Evolutionary conservation across 148 eudicot genomes (phyloP), one percentile per base, ranked within the genome.

Genomic region (Dysphania ambrosioides): DNA sequence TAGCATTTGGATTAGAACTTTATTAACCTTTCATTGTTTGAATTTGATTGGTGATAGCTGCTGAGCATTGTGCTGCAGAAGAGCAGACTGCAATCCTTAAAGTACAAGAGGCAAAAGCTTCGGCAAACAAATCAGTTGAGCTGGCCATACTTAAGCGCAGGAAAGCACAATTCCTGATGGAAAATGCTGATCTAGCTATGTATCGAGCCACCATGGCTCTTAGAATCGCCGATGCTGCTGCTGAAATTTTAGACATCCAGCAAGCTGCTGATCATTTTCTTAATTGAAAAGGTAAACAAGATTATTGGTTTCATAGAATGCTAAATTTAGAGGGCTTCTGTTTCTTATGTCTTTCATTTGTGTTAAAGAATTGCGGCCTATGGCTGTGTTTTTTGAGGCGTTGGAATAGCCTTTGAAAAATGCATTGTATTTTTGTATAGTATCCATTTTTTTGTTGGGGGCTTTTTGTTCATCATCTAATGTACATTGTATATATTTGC

Each of bases 181-280:
- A 85, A 79, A 86, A 79, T 72, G 99, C 99, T 8, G 99, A 95
- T 70, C 30, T 87, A 78, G 92, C 86, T 4, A 80, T 87, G 55
- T 95, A 92, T 73, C 85, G 88, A 79, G 97, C 99, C 13, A 66
- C 87, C 16, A 86, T 95, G 88, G 97, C 97, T 19, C 78, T 90
- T 41, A 78, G 90, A 79, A 90, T 92, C 16, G 91, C 99, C 1
- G 99, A 89, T 57, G 79, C 91, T 56, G 79, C 89, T 18, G 83
- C 90, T 64, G 79, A 59, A 64, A 34, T 72, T 40, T 78, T 80
- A 13, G 84, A 84, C 42, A 69, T 82, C 2, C 51, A 75, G 7
- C 81, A 72, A 31, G 86, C 74, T 11, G 79, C 78, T 26, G 75
- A 75, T 56, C 72, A 80, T 70, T 82, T 84, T 66, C 84, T 80